phyloP scores from a whole-genome alignment of 345 rosid species.

The Punica granatum region DNA sequence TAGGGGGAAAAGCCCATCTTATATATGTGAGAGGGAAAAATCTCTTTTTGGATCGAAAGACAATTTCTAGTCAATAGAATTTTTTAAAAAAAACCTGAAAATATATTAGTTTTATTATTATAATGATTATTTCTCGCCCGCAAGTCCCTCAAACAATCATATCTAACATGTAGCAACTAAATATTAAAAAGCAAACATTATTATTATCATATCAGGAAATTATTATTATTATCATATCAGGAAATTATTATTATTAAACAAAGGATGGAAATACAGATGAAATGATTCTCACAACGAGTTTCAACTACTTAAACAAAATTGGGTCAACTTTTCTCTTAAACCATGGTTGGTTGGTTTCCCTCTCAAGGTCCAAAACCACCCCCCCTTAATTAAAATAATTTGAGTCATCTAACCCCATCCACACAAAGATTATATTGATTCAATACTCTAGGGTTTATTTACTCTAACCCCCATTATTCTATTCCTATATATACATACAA shows the following conservation, averaged over 20 bases:
- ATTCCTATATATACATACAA: neutral
- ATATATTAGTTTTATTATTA: neutral
- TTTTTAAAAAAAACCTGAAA: too few species aligned
- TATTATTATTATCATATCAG: neutral
- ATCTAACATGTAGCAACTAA: neutral
- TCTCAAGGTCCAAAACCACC: conserved; percentile 1
- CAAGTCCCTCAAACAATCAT: conserved; percentile 1
- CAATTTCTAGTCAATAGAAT: too few species aligned
- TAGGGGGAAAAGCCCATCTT: too few species aligned
- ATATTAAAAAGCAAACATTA: neutral
- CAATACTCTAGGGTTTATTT: conserved; percentile 7
- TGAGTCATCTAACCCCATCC: conserved; percentile 6
- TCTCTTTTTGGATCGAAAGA: neutral
- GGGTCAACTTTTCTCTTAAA: conserved; percentile 6
- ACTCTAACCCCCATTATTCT: conserved; percentile 1
- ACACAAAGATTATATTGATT: neutral
- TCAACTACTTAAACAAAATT: neutral
- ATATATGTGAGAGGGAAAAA: too few species aligned
- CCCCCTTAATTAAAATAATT: neutral
- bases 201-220: neutral
- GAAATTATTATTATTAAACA: neutral
- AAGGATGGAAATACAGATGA: neutral
- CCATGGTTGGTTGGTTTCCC: conserved; percentile 3
- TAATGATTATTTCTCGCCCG: neutral
- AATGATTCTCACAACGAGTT: neutral